Conservation (phyloP, 2,329 filamentous ascomycete species). For the Fusarium sp. region DNA sequence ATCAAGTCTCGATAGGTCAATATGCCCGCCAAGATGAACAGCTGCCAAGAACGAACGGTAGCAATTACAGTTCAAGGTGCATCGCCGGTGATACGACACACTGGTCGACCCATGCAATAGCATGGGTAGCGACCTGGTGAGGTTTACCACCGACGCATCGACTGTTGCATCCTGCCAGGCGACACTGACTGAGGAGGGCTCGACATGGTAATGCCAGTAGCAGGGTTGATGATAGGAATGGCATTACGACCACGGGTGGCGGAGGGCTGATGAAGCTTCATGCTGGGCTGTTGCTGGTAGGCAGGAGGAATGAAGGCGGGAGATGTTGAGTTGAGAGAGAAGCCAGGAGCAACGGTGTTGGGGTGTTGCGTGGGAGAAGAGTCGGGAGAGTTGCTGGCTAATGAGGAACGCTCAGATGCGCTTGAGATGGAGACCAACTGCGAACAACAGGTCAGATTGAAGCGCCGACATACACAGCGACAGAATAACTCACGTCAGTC, state of each 20-base stretch:
- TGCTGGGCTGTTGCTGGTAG: slow-evolving; percentile 70
- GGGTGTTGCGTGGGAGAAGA: slow-evolving; percentile 90
- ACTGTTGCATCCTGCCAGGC: slow-evolving; percentile 67
- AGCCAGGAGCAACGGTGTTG: slow-evolving; percentile 77
- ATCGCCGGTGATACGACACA: slow-evolving; percentile 48
- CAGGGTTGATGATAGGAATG: slow-evolving; percentile 97
- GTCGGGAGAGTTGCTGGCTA: slow-evolving; percentile 93
- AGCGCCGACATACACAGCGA: slow-evolving; percentile 17
- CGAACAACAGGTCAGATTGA: slow-evolving; percentile 48
- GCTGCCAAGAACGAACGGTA: slow-evolving; percentile 52
- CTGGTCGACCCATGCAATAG: slow-evolving; percentile 46
- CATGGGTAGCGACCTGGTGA: slow-evolving; percentile 36
- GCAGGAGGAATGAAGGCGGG: slow-evolving; percentile 71
- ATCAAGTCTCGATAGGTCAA: slow-evolving; percentile 45
- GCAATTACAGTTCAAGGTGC: slow-evolving; percentile 48
- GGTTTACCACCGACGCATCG: slow-evolving; percentile 63
- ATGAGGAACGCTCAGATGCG: slow-evolving; percentile 90
- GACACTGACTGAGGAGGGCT: slow-evolving; percentile 82
- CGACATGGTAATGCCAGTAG: slow-evolving; percentile 85
- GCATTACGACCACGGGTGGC: slow-evolving; percentile 91
- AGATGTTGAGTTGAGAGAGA: slow-evolving; percentile 75
- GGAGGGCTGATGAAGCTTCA: slow-evolving; percentile 91
- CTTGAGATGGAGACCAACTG: slow-evolving; percentile 93
- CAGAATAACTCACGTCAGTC: slow-evolving; percentile 76
- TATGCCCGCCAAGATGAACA: slow-evolving; percentile 62